These are phyloP conservation scores for Clarkia xantiana DNA, from an alignment of 345 rosid genomes.

Conservation along the genomic window DNA sequence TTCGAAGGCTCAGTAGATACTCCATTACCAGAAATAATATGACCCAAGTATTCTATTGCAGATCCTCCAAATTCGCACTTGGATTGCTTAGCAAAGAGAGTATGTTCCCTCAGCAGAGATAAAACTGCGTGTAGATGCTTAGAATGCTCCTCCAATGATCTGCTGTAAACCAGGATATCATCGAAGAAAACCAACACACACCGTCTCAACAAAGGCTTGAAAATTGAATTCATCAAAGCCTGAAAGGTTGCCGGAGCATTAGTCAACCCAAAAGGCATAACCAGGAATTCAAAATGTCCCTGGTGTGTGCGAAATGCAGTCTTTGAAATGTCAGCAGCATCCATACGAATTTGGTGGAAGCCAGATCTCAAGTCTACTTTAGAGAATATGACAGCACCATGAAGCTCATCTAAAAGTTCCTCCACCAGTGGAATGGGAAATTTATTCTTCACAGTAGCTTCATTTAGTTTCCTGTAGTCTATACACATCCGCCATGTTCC, in stretches of 20 bases:
- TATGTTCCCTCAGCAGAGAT: not conserved
- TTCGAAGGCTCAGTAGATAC: constrained; percentile 1
- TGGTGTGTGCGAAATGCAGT: not conserved
- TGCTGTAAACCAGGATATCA: not conserved
- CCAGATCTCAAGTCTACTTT: no score
- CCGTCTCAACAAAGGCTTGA: not conserved
- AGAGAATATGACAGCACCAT: not conserved
- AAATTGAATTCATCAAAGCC: no score
- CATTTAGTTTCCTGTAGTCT: not conserved
- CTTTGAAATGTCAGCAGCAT: no score
- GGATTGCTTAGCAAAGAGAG: not conserved
- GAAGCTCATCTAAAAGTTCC: not conserved
- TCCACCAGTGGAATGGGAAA: no score
- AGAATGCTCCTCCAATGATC: not conserved
- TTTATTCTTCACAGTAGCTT: no score
- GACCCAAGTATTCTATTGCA: not conserved
- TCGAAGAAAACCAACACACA: not conserved
- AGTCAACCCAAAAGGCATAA: no score
- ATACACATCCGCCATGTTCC: no score
- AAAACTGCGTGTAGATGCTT: not conserved
- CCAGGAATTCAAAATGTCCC: not conserved
- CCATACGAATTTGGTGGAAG: constrained; percentile 4
- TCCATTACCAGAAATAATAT: not conserved
- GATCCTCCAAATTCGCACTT: not conserved
- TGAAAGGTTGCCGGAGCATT: no score